Percentiles rank a stretch among this genome's conserved stretches.
These are phyloP conservation scores for Colletotrichum noveboracense DNA, from an alignment of 2,329 filamentous ascomycete genomes.

Conservation along the genomic window DNA sequence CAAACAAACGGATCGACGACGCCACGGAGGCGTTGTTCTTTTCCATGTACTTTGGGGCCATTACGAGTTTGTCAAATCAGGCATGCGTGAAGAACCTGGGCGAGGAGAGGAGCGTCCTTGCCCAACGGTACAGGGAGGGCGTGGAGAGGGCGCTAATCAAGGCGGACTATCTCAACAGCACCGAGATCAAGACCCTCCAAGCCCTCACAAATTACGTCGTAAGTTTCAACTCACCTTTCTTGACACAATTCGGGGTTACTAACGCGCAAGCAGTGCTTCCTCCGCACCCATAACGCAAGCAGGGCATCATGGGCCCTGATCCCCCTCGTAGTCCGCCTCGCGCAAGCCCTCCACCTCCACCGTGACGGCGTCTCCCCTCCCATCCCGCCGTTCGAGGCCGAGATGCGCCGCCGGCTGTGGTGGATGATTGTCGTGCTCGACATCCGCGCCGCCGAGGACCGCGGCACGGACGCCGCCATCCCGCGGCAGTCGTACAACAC, in stretches of 20 bases:
- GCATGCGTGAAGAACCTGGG: conserved; percentile 37
- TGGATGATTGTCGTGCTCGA: conserved; percentile 69
- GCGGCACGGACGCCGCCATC: conserved; percentile 53
- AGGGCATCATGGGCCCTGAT: conserved; percentile 48
- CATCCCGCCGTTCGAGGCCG: conserved; percentile 56
- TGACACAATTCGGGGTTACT: not conserved
- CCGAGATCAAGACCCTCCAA: conserved; percentile 43
- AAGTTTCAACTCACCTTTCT: not conserved
- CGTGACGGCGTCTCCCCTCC: conserved; percentile 42
- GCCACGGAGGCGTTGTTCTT: conserved; percentile 43
- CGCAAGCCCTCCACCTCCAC: conserved; percentile 46
- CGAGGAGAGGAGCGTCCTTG: conserved; percentile 36
- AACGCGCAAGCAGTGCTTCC: conserved; percentile 32
- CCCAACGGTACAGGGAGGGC: conserved; percentile 33
- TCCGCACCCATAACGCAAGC: conserved; percentile 40
- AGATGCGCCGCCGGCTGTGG: conserved; percentile 67
- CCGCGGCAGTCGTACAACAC: conserved; percentile 50
- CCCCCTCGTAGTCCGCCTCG: conserved; percentile 46
- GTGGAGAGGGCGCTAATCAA: conserved; percentile 43
- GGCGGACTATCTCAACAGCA: conserved; percentile 48
- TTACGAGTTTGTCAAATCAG: conserved; percentile 36
- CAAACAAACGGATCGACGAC: conserved; percentile 25
- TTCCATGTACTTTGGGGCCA: conserved; percentile 47
- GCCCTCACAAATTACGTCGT: conserved; percentile 46
- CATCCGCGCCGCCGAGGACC: conserved; percentile 57